Conservation (phyloP, 768 basidiomycete genomes). For the Crucibulum laeve region DNA sequence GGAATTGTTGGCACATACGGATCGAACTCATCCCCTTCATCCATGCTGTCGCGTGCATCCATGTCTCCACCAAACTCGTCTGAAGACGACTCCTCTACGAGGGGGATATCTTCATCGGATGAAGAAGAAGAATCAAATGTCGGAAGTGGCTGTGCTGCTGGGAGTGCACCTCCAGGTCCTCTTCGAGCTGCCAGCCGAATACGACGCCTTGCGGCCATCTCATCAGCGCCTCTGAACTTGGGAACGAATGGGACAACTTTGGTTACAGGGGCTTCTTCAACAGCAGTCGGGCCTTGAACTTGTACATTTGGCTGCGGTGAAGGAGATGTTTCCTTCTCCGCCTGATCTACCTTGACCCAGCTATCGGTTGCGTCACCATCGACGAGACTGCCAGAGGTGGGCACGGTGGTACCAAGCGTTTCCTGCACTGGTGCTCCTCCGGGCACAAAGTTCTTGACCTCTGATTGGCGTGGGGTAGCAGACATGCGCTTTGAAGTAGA, state of each 20-base stretch:
- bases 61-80: constrained; percentile 52
- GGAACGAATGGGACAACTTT: constrained; percentile 65
- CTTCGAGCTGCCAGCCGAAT: constrained; percentile 63
- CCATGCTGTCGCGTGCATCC: constrained; percentile 42
- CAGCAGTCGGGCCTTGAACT: constrained; percentile 33
- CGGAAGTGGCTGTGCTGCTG: constrained; percentile 26
- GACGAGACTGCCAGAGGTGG: constrained; percentile 21
- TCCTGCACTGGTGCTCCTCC: constrained; percentile 28
- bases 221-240: constrained; percentile 78
- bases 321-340: constrained; percentile 10
- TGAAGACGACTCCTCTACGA: constrained; percentile 41
- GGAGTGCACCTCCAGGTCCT: constrained; percentile 29
- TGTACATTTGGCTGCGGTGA: constrained; percentile 33
- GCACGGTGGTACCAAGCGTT: constrained; percentile 22
- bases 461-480: constrained; percentile 25
- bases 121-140: constrained; percentile 52
- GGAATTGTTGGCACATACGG: constrained; percentile 46
- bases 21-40: constrained; percentile 75
- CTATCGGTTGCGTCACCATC: constrained; percentile 20
- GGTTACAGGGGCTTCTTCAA: constrained; percentile 39
- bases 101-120: constrained; percentile 43
- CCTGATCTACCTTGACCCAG: constrained; percentile 25
- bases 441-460: constrained; percentile 31
- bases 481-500: constrained; percentile 51
- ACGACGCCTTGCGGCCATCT: constrained; percentile 75